Conservation (phyloP, 208 protist genomes). For the Angomonas desouzai region DNA sequence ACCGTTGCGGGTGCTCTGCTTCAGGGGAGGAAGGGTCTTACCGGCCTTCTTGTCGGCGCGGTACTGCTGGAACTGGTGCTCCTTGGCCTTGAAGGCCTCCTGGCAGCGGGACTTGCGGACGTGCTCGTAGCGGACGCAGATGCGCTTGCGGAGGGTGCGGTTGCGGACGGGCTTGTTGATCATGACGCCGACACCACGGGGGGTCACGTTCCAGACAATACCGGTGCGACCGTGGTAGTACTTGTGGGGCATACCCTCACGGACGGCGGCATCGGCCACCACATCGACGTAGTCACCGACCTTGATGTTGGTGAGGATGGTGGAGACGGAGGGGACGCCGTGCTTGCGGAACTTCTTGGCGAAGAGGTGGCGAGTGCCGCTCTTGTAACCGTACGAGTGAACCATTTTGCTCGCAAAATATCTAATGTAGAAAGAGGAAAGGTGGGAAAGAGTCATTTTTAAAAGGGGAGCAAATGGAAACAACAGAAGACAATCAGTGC, state of each 20-base stretch:
- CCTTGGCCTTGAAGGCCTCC: conserved; percentile 87
- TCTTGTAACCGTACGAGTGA: conserved; percentile 96
- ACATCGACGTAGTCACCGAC: conserved; percentile 99
- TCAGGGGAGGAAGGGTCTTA: conserved; percentile 60
- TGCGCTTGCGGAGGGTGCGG: conserved; percentile 98
- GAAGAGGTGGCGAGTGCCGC: conserved; percentile 98
- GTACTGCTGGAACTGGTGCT: conserved; percentile 70
- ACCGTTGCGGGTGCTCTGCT: conserved; percentile 57
- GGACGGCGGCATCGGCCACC: conserved; percentile 96
- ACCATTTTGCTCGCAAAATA: conserved; percentile 40
- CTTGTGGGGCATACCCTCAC: conserved; percentile 99
- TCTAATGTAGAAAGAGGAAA: background rate
- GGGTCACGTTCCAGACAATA: conserved; percentile 99
- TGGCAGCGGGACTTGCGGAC: conserved; percentile 92
- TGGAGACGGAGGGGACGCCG: conserved; percentile 87
- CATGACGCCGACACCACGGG: conserved; percentile 98
- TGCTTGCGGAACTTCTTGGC: conserved; percentile 96
- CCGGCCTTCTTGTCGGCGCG: conserved; percentile 78
- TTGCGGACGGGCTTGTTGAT: conserved; percentile 98
- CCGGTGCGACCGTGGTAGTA: conserved; percentile 99
- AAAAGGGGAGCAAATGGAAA: too few relatives aligned
- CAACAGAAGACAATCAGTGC: background rate
- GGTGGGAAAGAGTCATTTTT: background rate
- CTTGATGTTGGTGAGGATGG: conserved; percentile 97
- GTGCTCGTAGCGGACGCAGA: conserved; percentile 99